These are phyloP conservation scores for Ophiostoma sp. DNA, from an alignment of 2,329 filamentous ascomycete genomes.

Conservation along the genomic window DNA sequence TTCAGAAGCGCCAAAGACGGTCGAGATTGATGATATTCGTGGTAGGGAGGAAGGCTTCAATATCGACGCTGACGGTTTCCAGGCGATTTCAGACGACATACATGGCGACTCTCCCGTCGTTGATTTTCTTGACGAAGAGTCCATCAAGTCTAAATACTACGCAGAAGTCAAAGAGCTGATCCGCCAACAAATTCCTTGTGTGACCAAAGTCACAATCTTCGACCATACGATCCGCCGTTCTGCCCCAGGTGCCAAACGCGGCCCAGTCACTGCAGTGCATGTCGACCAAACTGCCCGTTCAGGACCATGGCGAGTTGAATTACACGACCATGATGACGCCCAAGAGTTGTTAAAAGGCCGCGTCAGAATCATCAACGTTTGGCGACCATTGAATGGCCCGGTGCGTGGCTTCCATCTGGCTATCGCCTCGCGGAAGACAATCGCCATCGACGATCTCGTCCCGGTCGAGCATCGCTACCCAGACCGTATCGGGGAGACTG, in stretches of 20 bases:
- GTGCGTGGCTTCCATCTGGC: not conserved
- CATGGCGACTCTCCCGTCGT: not conserved
- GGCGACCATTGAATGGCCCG: not conserved
- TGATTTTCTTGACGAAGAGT: not conserved
- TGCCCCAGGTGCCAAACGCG: not conserved
- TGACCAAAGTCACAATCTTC: not conserved
- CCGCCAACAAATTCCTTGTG: not conserved
- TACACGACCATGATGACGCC: not conserved
- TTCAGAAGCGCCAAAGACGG: not conserved
- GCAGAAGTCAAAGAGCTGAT: not conserved
- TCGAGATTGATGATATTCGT: not conserved
- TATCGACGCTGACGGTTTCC: not conserved
- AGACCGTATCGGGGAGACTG: not conserved
- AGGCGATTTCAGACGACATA: not conserved
- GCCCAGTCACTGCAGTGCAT: not conserved
- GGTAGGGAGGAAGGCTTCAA: not conserved
- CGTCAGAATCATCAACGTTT: not conserved
- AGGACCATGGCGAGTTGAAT: not conserved
- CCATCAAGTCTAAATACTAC: not conserved
- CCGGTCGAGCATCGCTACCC: not conserved
- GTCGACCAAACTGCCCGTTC: not conserved
- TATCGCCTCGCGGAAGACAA: not conserved
- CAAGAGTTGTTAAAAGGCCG: not conserved
- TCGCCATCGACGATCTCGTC: not conserved
- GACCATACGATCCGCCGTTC: not conserved